These are phyloP conservation scores for Aspergillus sojae DNA, from an alignment of 2,329 filamentous ascomycete genomes.

Conservation along the genomic window DNA sequence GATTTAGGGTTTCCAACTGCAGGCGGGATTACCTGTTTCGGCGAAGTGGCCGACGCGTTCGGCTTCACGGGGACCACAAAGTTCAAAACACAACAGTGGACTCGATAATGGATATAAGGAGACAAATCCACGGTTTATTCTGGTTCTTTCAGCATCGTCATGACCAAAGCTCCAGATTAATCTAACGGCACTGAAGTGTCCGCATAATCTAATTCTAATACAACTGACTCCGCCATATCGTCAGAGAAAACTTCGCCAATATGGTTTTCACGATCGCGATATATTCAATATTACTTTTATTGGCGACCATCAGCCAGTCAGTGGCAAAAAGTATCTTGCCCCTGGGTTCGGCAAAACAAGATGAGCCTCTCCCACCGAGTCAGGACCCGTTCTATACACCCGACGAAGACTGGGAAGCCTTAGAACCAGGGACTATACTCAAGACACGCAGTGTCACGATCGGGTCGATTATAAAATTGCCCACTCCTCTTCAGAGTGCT, in stretches of 20 bases:
- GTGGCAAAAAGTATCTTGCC: not conserved
- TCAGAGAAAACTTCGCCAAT: not conserved
- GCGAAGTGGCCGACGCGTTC: not conserved
- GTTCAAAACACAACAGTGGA: not conserved
- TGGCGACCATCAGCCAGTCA: not conserved
- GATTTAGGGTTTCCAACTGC: not conserved
- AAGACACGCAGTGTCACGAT: not conserved
- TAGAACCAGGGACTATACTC: not conserved
- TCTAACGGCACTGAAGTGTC: not conserved
- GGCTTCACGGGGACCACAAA: not conserved
- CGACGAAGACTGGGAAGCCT: not conserved
- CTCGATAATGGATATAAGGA: no score
- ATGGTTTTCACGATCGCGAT: not conserved
- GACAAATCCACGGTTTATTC: no score
- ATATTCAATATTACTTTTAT: not conserved
- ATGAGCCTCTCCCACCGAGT: not conserved
- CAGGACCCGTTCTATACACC: constrained; percentile 8
- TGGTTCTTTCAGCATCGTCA: not conserved
- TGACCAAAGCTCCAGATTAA: not conserved
- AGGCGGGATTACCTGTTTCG: not conserved
- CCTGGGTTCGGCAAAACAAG: not conserved
- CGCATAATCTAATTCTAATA: no score
- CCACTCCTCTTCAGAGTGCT: not conserved
- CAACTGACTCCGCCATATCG: no score
- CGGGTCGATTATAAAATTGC: not conserved